Conservation (phyloP, 2,329 filamentous ascomycete genomes). For the Lasiodiplodia citricola region DNA sequence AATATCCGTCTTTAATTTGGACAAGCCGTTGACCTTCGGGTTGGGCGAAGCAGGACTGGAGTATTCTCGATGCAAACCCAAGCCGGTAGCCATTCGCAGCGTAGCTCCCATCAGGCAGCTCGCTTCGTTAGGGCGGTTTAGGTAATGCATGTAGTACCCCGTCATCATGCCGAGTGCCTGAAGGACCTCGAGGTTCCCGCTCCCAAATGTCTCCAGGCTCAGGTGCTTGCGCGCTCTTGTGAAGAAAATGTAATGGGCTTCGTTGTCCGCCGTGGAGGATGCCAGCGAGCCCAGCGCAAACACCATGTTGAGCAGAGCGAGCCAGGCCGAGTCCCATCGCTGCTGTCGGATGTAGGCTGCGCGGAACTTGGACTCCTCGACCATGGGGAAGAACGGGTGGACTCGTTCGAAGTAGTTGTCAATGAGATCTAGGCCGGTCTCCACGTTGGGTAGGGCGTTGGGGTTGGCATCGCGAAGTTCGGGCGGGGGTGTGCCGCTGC, state of each 20-base stretch:
- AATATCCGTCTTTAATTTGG: neutral
- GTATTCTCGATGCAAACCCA: conserved; percentile 73
- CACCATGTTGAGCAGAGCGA: conserved; percentile 76
- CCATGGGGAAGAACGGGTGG: conserved; percentile 74
- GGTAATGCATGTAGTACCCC: conserved; percentile 79
- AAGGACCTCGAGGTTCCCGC: conserved; percentile 73
- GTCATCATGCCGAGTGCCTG: conserved; percentile 74
- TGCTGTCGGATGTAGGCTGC: conserved; percentile 67
- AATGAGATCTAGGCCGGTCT: conserved; percentile 71
- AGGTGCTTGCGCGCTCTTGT: conserved; percentile 70
- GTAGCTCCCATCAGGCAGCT: conserved; percentile 74
- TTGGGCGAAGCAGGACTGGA: conserved; percentile 36
- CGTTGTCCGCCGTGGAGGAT: conserved; percentile 66
- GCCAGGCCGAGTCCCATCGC: conserved; percentile 71
- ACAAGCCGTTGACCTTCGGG: neutral
- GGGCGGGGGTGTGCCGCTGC: conserved; percentile 43
- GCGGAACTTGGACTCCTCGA: conserved; percentile 74
- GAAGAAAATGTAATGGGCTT: conserved; percentile 73
- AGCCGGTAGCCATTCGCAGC: conserved; percentile 74
- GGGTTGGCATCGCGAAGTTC: conserved; percentile 40
- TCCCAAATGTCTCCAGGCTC: conserved; percentile 70
- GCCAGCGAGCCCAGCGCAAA: conserved; percentile 77
- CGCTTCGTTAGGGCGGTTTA: conserved; percentile 77
- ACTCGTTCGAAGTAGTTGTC: conserved; percentile 78
- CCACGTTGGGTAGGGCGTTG: conserved; percentile 60